Conservation (phyloP, 192 early-diverging fungal genomes). For the Linnemannia elongata region DNA sequence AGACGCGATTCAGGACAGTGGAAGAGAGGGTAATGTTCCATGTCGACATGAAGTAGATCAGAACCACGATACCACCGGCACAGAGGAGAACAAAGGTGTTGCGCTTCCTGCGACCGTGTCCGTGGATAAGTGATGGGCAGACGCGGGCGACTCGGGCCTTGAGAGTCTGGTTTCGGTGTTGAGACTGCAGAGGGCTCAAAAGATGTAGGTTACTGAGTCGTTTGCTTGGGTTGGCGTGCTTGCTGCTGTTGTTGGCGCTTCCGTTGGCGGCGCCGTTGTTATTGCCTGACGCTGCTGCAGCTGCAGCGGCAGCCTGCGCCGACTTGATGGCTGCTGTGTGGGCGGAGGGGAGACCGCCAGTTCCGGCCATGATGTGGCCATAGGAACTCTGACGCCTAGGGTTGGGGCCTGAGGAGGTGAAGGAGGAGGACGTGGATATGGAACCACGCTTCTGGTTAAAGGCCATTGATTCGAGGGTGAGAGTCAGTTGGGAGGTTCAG, state of each 20-base stretch:
- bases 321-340: constrained; percentile 40
- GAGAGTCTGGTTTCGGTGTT: constrained; percentile 43
- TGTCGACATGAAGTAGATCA: constrained; percentile 40
- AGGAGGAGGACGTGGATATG: constrained; percentile 25
- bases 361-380: constrained; percentile 51
- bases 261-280: neutral
- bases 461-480: constrained; percentile 13
- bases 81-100: constrained; percentile 28
- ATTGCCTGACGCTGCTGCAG: neutral
- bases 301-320: neutral
- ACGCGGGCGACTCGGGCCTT: constrained; percentile 32
- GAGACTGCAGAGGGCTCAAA: constrained; percentile 18
- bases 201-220: constrained; percentile 18
- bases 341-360: constrained; percentile 40
- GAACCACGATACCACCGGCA: constrained; percentile 25
- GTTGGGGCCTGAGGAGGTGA: constrained; percentile 21
- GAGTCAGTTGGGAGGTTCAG: neutral
- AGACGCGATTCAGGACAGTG: constrained; percentile 10
- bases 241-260: neutral
- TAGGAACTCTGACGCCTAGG: constrained; percentile 35
- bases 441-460: constrained; percentile 47
- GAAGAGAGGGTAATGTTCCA: constrained; percentile 30
- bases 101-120: constrained; percentile 28
- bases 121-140: constrained; percentile 32
- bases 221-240: neutral